phyloP scores from a whole-genome alignment of 2,329 filamentous ascomycete species.

The Aspergillus sp. region DNA sequence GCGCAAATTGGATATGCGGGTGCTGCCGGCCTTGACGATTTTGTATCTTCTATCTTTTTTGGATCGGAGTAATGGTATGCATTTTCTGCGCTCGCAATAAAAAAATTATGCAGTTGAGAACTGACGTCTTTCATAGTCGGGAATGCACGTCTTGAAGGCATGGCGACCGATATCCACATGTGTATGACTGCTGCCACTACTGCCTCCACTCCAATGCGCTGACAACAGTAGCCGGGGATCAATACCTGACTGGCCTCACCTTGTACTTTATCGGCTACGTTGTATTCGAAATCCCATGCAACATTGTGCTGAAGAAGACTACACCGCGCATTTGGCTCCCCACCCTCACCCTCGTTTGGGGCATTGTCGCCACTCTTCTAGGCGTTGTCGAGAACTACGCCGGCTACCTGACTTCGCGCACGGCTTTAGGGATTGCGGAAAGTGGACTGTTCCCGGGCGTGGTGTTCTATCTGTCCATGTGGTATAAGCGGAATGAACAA shows the following conservation, averaged over 20 bases:
- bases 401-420: conserved; percentile 41
- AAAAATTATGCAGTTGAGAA: no score
- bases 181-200: conserved; percentile 15
- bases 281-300: conserved; percentile 35
- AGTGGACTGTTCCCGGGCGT: conserved; percentile 48
- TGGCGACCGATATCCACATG: conserved; percentile 31
- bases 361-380: conserved; percentile 43
- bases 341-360: conserved; percentile 41
- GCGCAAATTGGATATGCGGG: conserved; percentile 37
- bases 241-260: conserved; percentile 32
- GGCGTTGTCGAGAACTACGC: conserved; percentile 43
- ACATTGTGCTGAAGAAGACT: conserved; percentile 33
- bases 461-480: conserved; percentile 50
- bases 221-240: not conserved
- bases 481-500: conserved; percentile 53
- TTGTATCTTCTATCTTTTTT: conserved; percentile 40
- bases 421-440: conserved; percentile 47
- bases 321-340: conserved; percentile 33
- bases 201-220: not conserved
- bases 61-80: conserved; percentile 33
- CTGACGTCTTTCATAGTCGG: conserved; percentile 19
- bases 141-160: conserved; percentile 33
- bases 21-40: conserved; percentile 38
- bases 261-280: conserved; percentile 34
- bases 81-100: no score